Evolutionary conservation across 2,329 filamentous ascomycete genomes (phyloP).

Genomic region (Epichloe glyceriae): DNA sequence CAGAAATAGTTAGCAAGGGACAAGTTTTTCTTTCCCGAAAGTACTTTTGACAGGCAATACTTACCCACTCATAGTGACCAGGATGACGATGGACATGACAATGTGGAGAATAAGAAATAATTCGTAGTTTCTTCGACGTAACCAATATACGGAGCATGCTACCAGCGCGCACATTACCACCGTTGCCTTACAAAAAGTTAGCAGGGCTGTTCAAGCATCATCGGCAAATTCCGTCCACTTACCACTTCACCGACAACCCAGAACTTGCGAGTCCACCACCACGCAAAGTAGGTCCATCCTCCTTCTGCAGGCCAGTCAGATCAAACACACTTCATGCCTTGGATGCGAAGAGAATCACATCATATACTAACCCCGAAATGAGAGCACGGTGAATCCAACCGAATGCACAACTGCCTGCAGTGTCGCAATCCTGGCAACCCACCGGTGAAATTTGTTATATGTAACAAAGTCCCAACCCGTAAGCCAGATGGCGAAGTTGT

Average conservation of each 20-base stretch:
- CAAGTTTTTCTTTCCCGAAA: no score
- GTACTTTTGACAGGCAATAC: conserved; percentile 11
- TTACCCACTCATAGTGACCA: conserved; percentile 39
- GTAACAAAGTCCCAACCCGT: conserved; percentile 58
- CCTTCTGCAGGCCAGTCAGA: conserved; percentile 18
- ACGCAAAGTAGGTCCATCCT: conserved; percentile 21
- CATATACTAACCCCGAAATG: conserved; percentile 20
- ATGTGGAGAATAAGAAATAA: conserved; percentile 38
- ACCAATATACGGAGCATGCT: conserved; percentile 34
- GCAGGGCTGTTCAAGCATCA: neutral
- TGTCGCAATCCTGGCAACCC: conserved; percentile 49
- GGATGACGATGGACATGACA: conserved; percentile 33
- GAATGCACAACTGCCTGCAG: conserved; percentile 51
- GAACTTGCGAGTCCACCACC: conserved; percentile 30
- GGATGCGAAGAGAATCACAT: neutral
- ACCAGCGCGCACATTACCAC: conserved; percentile 32
- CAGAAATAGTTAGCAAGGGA: conserved; percentile 3
- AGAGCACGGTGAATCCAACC: conserved; percentile 39
- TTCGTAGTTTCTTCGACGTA: conserved; percentile 41
- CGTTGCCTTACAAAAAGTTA: conserved; percentile 24
- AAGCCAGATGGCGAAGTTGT: conserved; percentile 52
- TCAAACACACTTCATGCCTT: neutral
- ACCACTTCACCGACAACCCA: conserved; percentile 38
- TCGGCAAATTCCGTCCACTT: neutral
- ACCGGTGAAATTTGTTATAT: conserved; percentile 55